phyloP scores from a whole-genome alignment of 2,329 filamentous ascomycete genomes.

The Xylariaceae sp. region DNA sequence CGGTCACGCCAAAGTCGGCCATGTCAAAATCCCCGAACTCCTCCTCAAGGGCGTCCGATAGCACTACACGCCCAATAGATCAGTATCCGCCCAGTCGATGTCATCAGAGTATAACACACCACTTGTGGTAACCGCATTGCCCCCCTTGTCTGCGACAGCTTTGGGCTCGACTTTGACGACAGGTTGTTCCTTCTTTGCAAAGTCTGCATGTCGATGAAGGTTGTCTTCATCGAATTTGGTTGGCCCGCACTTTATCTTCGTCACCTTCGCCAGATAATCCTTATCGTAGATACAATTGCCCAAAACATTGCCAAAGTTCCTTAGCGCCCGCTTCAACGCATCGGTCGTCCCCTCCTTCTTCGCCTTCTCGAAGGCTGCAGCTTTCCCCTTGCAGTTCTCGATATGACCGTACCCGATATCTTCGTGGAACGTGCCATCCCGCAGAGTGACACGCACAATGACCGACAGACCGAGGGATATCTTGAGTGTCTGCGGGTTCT shows the following conservation, averaged over 20 bases:
- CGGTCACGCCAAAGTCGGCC: constrained; percentile 65
- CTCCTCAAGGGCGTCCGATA: constrained; percentile 29
- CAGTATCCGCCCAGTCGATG: constrained; percentile 31
- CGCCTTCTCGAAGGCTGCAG: constrained; percentile 93
- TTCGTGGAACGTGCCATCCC: constrained; percentile 95
- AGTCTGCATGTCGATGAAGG: constrained; percentile 77
- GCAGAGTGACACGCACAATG: constrained; percentile 81
- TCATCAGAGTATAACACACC: constrained; percentile 43
- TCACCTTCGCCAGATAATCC: constrained; percentile 83
- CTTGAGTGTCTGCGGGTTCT: constrained; percentile 69
- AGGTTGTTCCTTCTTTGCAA: constrained; percentile 53
- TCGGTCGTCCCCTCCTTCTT: constrained; percentile 98
- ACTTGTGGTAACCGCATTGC: constrained; percentile 24
- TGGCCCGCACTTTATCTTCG: constrained; percentile 76
- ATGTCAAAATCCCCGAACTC: constrained; percentile 62
- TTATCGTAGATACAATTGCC: constrained; percentile 99
- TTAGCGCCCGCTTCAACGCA: constrained; percentile 79
- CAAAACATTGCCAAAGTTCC: constrained; percentile 91
- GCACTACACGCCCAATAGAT: constrained; percentile 30
- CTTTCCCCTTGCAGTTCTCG: constrained; percentile 93
- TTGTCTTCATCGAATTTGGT: constrained; percentile 73
- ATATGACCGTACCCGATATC: constrained; percentile 96
- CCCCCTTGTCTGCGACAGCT: constrained; percentile 30
- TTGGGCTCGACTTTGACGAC: constrained; percentile 20
- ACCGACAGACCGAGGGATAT: constrained; percentile 84